These are phyloP conservation scores for Centrapalus pauciflorus DNA, from an alignment of 129 eudicot species.

Conservation along the genomic window DNA sequence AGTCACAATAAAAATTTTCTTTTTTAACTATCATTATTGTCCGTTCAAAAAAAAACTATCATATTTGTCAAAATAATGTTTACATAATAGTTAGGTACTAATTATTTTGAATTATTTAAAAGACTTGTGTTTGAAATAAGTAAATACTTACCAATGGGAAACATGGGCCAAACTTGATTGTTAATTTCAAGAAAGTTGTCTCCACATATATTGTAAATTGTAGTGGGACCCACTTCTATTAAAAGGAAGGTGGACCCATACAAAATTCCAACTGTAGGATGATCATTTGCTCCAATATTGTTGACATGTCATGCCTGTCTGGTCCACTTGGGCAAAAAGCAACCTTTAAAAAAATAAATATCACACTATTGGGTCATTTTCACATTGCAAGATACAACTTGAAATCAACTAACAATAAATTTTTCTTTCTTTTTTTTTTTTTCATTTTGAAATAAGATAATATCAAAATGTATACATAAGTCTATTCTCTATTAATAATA, in stretches of 20 bases:
- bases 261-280: slow-evolving; percentile 5
- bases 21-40: no score
- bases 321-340: slow-evolving; percentile 30
- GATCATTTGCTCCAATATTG: slow-evolving; percentile 23
- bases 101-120: no score
- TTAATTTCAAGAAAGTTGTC: slow-evolving; percentile 30
- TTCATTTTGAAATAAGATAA: no score
- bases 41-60: no score
- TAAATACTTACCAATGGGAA: slow-evolving; percentile 8
- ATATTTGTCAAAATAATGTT: no score
- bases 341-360: background rate
- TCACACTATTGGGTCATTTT: background rate
- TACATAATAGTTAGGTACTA: no score
- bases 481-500: background rate
- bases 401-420: background rate
- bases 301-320: slow-evolving; percentile 32
- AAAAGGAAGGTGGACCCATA: slow-evolving; percentile 16
- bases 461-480: no score
- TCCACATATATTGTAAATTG: slow-evolving; percentile 11
- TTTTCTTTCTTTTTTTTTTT: no score
- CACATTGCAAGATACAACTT: background rate
- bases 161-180: slow-evolving; percentile 38
- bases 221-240: slow-evolving; percentile 22
- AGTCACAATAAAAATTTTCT: no score
- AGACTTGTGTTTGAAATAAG: no score